phyloP scores from a whole-genome alignment of 148 eudicot genomes.

The Mesembryanthemum crystallinum region DNA sequence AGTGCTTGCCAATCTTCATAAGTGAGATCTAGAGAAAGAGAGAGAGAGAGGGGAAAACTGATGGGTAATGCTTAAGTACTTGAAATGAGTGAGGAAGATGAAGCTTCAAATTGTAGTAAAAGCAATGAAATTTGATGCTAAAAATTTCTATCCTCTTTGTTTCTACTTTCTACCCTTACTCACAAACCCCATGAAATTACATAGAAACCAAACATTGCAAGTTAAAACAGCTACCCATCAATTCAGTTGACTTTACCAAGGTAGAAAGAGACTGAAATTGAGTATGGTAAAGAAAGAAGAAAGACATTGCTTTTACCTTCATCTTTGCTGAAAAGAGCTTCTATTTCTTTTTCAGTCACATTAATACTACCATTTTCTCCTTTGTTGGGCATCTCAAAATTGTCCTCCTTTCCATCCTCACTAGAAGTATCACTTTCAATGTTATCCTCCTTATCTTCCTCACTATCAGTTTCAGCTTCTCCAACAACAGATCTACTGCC shows the following conservation, averaged over 20 bases:
- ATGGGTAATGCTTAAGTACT: not conserved
- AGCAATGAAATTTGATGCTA: not conserved
- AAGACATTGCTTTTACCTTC: slow-evolving; percentile 26
- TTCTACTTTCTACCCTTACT: too few species aligned
- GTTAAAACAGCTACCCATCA: not conserved
- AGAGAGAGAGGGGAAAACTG: not conserved
- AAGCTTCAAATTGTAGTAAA: slow-evolving; percentile 7
- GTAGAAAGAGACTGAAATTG: not conserved
- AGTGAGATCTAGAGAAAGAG: not conserved
- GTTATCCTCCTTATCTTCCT: not conserved
- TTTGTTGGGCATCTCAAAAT: slow-evolving; percentile 2
- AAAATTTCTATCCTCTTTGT: not conserved
- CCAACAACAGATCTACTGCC: not conserved
- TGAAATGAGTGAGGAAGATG: not conserved
- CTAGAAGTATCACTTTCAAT: too few species aligned
- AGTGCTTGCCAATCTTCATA: not conserved
- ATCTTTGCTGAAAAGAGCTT: not conserved
- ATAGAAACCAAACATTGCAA: not conserved
- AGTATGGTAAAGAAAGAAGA: not conserved
- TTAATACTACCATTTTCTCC: not conserved
- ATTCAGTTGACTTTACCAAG: not conserved
- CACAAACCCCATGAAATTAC: not conserved
- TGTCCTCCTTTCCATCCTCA: not conserved
- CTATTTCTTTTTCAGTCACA: slow-evolving; percentile 2
- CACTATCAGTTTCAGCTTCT: slow-evolving; percentile 1